phyloP scores from a whole-genome alignment of 805 yeast species.

The Yarrowia bubula region DNA sequence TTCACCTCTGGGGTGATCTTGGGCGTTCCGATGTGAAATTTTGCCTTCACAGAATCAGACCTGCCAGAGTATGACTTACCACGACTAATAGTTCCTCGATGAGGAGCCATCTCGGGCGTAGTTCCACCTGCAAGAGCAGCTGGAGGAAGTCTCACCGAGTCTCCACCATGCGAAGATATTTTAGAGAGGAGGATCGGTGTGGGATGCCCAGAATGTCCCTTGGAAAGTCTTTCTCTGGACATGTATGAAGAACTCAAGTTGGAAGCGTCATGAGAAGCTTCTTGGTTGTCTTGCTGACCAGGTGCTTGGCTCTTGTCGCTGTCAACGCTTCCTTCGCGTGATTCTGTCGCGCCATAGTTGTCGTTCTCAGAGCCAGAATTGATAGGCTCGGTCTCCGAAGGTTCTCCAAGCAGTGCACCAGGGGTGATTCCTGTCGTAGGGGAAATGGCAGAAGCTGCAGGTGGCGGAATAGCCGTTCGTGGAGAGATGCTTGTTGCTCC shows the following conservation, averaged over 20 bases:
- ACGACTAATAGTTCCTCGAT: background rate
- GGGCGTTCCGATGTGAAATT: conserved; percentile 14
- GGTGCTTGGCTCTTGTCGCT: background rate
- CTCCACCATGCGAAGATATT: background rate
- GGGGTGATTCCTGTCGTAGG: conserved; percentile 15
- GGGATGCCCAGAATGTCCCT: conserved; percentile 1
- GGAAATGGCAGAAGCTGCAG: background rate
- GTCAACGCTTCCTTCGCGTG: background rate
- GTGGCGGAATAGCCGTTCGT: background rate
- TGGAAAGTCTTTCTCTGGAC: conserved; percentile 1
- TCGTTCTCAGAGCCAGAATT: conserved; percentile 3
- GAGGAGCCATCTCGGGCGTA: conserved; percentile 18
- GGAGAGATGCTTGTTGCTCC: background rate
- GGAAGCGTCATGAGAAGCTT: background rate
- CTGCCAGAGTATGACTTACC: background rate
- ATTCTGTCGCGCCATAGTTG: background rate
- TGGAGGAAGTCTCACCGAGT: conserved; percentile 1
- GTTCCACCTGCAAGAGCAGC: background rate
- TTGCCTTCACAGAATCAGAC: conserved; percentile 1
- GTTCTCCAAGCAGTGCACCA: background rate
- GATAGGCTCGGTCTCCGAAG: conserved; percentile 5
- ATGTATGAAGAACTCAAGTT: background rate
- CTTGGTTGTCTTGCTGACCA: background rate
- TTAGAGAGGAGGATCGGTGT: conserved; percentile 16
- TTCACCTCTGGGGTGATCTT: conserved; percentile 1